These are phyloP conservation scores for Cytospora mali DNA, from an alignment of 2,329 filamentous ascomycete genomes.

Conservation along the genomic window DNA sequence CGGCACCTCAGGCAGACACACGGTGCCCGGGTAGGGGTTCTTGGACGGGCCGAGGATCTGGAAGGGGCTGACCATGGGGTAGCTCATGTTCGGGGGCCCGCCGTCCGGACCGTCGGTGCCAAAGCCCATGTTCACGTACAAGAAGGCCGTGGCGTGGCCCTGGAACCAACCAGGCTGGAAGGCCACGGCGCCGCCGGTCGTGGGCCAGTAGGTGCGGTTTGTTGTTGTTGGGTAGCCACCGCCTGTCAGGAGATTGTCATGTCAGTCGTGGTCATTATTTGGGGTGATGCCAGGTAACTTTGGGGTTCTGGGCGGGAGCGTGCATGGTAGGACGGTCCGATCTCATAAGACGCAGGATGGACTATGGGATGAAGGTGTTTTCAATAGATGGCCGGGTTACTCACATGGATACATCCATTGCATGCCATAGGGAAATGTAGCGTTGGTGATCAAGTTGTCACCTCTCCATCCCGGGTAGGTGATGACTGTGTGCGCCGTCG, in stretches of 20 bases:
- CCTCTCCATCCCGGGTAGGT: slow-evolving; percentile 86
- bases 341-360: slow-evolving; percentile 1
- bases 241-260: slow-evolving; percentile 56
- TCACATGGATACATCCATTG: slow-evolving; percentile 95
- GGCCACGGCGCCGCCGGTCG: slow-evolving; percentile 81
- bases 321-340: neutral
- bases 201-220: slow-evolving; percentile 92
- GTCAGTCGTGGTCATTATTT: neutral
- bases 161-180: slow-evolving; percentile 96
- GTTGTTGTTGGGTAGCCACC: slow-evolving; percentile 76
- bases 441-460: slow-evolving; percentile 80
- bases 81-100: slow-evolving; percentile 84
- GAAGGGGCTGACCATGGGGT: slow-evolving; percentile 78
- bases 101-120: slow-evolving; percentile 65
- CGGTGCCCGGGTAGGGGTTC: slow-evolving; percentile 80
- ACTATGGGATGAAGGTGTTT: neutral
- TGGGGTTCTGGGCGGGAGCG: neutral
- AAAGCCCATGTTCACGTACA: slow-evolving; percentile 91
- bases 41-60: slow-evolving; percentile 81
- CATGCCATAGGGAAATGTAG: slow-evolving; percentile 83
- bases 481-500: slow-evolving; percentile 76
- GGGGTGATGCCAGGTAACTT: neutral
- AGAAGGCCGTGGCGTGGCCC: slow-evolving; percentile 77
- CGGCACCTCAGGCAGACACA: slow-evolving; percentile 89
- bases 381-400: slow-evolving; percentile 38